Evolutionary conservation across 257 asterid species (phyloP), one percentile per base, ranked within the genome.

Genomic region (Prunella vulgaris): DNA sequence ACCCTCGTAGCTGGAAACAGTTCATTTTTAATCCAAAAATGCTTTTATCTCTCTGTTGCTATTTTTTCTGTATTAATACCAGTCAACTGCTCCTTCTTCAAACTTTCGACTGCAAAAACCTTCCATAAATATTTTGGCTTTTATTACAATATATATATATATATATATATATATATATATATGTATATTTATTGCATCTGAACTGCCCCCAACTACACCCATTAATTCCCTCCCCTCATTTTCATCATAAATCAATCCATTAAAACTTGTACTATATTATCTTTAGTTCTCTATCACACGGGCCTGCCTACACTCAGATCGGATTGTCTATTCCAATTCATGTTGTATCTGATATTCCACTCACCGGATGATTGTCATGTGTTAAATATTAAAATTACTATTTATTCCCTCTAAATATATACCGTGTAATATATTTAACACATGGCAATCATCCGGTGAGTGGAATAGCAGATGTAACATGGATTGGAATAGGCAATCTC

Each of bases 121-220:
- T 9, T 7, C 30, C 42, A 56, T 22, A 5, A 35, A 68, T 32
- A 32, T 32, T 32, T 30, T 30, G 37, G 28, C 28, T 38, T 60
- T 68, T 53, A 15, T 68, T 51, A 14, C 24, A 27, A 40, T 27
- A 38, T 60, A 21, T 28, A 35, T 27, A 0, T 59, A 60, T 74
- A 77, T 81, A 74, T 70, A 81, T 81, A 38, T 60, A 21, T 28
- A 35, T 27, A 0, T 59, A 60, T 74, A 38, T 60, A 21, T 28
- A 35, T 27, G 0, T 59, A 60, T 74, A 77, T 81, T 77, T 70
- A 81, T 81, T 77, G 78, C 77, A 32, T 13, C 15, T n/a, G 17
- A 72, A 38, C 81, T 71, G 54, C 81, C 57, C 56, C 68, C 74
- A 72, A 52, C 81, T 35, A 77, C 40, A 77, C 66, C 76, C 67